Base-by-base conservation (phyloP, 208 protist species). In the Borovskyia barvae region DNA sequence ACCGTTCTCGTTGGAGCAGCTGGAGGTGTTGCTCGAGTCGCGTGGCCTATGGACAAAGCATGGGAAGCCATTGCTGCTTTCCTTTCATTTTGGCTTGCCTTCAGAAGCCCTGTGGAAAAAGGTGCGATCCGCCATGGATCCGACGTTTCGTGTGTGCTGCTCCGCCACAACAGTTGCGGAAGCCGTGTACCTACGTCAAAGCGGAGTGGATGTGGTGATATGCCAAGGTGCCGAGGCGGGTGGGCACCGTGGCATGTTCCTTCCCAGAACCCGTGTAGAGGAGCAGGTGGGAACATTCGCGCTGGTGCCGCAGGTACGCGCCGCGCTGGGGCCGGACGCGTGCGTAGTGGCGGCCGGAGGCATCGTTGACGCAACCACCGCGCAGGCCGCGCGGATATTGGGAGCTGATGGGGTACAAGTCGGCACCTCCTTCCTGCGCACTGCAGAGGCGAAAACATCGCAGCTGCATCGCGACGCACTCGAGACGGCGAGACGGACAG, bases 271-370 rank as follows among this genome's bases (percentile, higher is more conserved):
- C 32, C 48, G 28, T 35, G 5, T 50, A 20, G 46, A 61, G 19
- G 46, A 74, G 35, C 58, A 60, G 29, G 41, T 51, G n/a, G 53
- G 55, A 2, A 76, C 70, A 5, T 65, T 80, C 35, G 58, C 67
- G n/a, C 56, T 80, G 35, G 26, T 80, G 2, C 59, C 60, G 19
- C 69, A 77, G 51, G 61, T 76, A 36, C 64, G 65, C 11, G 28
- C 26, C 12, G 50, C 53, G 30, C 20, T 78, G 5, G 55, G 55
- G 7, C 24, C 26, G 4, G 6, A 35, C 8, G 41, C 51, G 22
- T 63, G 36, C 46, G 24, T 82, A 1, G 47, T 82, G 3, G 75
- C 70, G 15, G 75, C 75, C 8, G 75, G 76, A 12, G 71, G 76
- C 42, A 66, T 82, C 9, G 61, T 64, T 43, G 66, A 71, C 45